phyloP scores from a whole-genome alignment of 495 filamentous ascomycete species.

The Bacidia rubella region DNA sequence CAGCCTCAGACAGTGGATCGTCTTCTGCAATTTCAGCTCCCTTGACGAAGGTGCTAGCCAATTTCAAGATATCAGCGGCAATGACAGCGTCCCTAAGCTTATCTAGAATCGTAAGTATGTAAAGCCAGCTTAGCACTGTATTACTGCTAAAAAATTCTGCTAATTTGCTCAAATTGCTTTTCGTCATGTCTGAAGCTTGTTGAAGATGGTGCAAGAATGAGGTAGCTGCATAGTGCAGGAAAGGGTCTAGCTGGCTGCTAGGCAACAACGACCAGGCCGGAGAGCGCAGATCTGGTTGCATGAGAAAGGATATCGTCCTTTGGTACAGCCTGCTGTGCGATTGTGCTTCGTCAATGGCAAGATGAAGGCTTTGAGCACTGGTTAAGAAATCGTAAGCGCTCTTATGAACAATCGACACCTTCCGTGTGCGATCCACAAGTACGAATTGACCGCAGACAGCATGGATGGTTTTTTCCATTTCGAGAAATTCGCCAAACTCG shows the following conservation, averaged over 20 bases:
- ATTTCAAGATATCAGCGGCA: slow-evolving; percentile 14
- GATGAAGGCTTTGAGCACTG: slow-evolving; percentile 9
- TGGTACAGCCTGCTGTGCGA: slow-evolving; percentile 15
- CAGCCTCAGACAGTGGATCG: slow-evolving; percentile 10
- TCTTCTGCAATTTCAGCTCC: not conserved
- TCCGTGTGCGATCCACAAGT: slow-evolving; percentile 21
- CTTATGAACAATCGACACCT: slow-evolving; percentile 29
- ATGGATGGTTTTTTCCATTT: slow-evolving; percentile 23
- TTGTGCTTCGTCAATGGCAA: slow-evolving; percentile 8
- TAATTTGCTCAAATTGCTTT: slow-evolving; percentile 2
- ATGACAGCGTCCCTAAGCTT: slow-evolving; percentile 9
- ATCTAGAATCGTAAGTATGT: slow-evolving; percentile 6
- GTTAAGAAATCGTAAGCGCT: slow-evolving; percentile 30
- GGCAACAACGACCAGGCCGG: too few species aligned
- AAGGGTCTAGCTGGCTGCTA: slow-evolving; percentile 4
- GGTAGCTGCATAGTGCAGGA: slow-evolving; percentile 18
- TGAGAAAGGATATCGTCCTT: slow-evolving; percentile 17
- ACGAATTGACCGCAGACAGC: slow-evolving; percentile 30
- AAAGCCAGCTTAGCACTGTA: slow-evolving; percentile 17
- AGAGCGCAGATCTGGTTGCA: slow-evolving; percentile 12
- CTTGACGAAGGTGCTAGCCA: slow-evolving; percentile 5
- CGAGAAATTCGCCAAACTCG: slow-evolving; percentile 17
- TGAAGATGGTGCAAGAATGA: slow-evolving; percentile 24
- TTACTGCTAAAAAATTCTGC: slow-evolving; percentile 9
- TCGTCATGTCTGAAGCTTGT: slow-evolving; percentile 8